Base-by-base conservation (phyloP, 2,329 filamentous ascomycete genomes). In the Monilinia fructigena region DNA sequence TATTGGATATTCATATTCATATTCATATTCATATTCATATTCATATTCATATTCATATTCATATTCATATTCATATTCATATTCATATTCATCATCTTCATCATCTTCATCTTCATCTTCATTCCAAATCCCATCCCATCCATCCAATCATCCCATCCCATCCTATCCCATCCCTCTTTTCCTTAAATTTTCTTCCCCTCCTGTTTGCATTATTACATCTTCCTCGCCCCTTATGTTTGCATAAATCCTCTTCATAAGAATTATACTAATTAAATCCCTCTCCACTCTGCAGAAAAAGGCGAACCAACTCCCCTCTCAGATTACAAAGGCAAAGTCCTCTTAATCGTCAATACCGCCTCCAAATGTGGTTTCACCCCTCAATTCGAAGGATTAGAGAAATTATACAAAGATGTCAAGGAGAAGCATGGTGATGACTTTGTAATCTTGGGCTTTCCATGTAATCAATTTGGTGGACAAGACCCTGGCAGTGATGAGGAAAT, bases 351-450 rank as follows among this genome's bases (percentile, higher is more conserved):
- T 87, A 97, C 94, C 1, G 95, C 95, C 73, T 96, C 92, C 78
- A 97, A 98, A 83, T 99, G 95, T 83, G 94, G 95, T 78, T 98
- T 98, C 86, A 98, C 95, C 3, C 93, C 93, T 16, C 95, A 99
- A 81, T 97, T 95, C 80, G 88, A 86, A 70, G 92, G 91, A 42
- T 90, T 99, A 62, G 93, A 99, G 82, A 89, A 86, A 76, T 86
- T 99, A 70, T 97, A 96, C 86, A 91, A 96, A 79, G 80, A 82
- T 67, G 75, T 97, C 76, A 87, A 86, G 73, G 82, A 82, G 72
- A 83, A 86, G 75, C 82, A 96, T 23, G 69, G 67, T 85, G 77
- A 72, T 71, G 85, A 93, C 75, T 95, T 99, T 78, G 83, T 87
- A 75, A 87, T 99, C 80, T 85, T 99, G 76, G 95, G 93, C 74